Evolutionary conservation across 1,284 basidiomycete species (phyloP), one percentile per base, ranked within the genome.

Genomic region (Austropuccinia psidii): DNA sequence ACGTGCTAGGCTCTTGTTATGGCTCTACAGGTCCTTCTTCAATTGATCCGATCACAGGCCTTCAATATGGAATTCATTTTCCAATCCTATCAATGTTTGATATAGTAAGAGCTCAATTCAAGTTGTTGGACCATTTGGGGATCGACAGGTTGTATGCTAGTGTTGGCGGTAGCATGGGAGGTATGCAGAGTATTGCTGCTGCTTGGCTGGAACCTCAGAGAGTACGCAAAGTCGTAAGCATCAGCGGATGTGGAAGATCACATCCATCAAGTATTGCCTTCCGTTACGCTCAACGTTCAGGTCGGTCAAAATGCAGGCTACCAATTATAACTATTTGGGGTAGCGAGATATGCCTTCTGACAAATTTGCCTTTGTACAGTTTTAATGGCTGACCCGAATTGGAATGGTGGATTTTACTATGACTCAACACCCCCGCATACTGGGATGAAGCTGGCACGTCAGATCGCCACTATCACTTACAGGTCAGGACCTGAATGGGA

Each of bases 401-500:
- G 95, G 96, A 98, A 98, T 77, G 88, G 93, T 49, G 95, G 96
- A 0, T 97, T 95, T 81, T 99, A 99, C 82, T 99, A 99, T 79
- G 78, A 77, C 47, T 85, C 86, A n/a, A 80, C 94, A 15, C 96
- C 95, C 0, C 95, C 95, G 2, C 96, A 98, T 80, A 91, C 89
- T 1, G 95, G 95, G 29, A 98, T 98, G 93, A 99, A 99, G 82
- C 86, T 99, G 39, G 96, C 95, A 19, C 86, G 95, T 76, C 95
- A 99, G 83, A 98, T 99, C 77, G 96, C 96, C 5, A 98, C 96
- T 0, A 97, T 99, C 80, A 98, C 96, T 0, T 99, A 99, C 82
- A 89, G 96, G 31, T 98, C 94, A 8, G 96, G 96, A 0, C 95
- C 96, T 4, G 95, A 99, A 82, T 99, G 95, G 95, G 96, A 99